Evolutionary conservation across 768 basidiomycete genomes (phyloP).

Genomic region (Tylopilus vinaceipallidus): DNA sequence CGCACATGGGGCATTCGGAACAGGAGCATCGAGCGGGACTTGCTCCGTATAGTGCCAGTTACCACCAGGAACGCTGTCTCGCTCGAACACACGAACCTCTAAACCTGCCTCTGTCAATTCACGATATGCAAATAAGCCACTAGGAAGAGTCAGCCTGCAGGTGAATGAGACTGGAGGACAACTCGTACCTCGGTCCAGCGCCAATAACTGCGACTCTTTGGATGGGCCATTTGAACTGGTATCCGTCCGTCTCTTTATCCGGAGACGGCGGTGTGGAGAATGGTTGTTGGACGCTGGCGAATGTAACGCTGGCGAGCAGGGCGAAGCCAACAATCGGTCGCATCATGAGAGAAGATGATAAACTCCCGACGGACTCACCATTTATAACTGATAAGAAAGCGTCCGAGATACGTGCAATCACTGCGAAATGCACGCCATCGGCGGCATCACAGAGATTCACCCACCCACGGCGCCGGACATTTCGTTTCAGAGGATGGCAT

Average conservation of each 20-base stretch:
- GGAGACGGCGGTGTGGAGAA: background rate
- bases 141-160: too few relatives aligned
- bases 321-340: background rate
- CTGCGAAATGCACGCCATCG: too few relatives aligned
- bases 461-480: too few relatives aligned
- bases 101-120: conserved; percentile 16
- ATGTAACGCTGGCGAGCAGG: background rate
- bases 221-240: too few relatives aligned
- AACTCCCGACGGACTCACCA: too few relatives aligned
- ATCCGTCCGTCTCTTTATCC: too few relatives aligned
- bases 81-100: conserved; percentile 17
- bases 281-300: background rate
- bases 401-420: too few relatives aligned
- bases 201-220: background rate
- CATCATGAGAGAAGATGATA: too few relatives aligned
- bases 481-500: too few relatives aligned
- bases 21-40: conserved; percentile 7
- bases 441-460: too few relatives aligned
- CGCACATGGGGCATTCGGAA: conserved; percentile 6
- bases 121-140: conserved; percentile 12
- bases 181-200: background rate
- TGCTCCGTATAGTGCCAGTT: conserved; percentile 21
- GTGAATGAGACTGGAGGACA: too few relatives aligned
- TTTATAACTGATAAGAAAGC: too few relatives aligned
- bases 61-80: conserved; percentile 10